These are phyloP conservation scores for Hypoxylon subgilvum DNA, from an alignment of 495 filamentous ascomycete species.

Conservation along the genomic window DNA sequence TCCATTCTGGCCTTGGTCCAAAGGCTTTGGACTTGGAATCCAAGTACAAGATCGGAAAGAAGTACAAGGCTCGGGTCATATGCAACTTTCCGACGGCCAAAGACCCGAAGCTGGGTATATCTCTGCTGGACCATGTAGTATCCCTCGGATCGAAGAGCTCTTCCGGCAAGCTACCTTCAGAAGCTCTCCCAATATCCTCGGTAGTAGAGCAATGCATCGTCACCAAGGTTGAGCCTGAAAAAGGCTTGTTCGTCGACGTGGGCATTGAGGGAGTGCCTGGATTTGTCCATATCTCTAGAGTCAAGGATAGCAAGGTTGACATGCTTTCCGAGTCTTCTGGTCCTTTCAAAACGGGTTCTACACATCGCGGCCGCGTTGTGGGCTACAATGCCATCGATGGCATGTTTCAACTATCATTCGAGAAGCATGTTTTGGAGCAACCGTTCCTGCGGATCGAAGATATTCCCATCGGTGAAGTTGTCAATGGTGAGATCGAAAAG, in stretches of 20 bases:
- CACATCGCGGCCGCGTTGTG: constrained; percentile 79
- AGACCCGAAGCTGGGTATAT: constrained; percentile 81
- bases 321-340: constrained; percentile 75
- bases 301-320: constrained; percentile 87
- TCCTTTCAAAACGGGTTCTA: constrained; percentile 74
- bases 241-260: constrained; percentile 82
- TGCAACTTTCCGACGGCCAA: constrained; percentile 81
- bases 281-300: constrained; percentile 90
- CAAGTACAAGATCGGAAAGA: constrained; percentile 78
- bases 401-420: constrained; percentile 81
- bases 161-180: constrained; percentile 50
- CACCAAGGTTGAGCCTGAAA: constrained; percentile 72
- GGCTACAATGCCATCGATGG: constrained; percentile 88
- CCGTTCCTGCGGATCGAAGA: constrained; percentile 90
- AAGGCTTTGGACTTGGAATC: constrained; percentile 68
- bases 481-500: constrained; percentile 85
- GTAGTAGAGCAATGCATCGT: constrained; percentile 78
- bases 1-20: constrained; percentile 80
- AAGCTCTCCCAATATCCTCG: constrained; percentile 71
- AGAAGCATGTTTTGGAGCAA: constrained; percentile 81
- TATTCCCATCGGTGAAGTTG: constrained; percentile 76
- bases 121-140: constrained; percentile 80
- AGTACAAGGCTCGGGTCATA: constrained; percentile 84
- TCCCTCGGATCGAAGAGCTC: constrained; percentile 62
- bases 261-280: constrained; percentile 75